These are phyloP conservation scores for Lindgomyces ingoldianus DNA, from an alignment of 495 filamentous ascomycete species.

Conservation along the genomic window DNA sequence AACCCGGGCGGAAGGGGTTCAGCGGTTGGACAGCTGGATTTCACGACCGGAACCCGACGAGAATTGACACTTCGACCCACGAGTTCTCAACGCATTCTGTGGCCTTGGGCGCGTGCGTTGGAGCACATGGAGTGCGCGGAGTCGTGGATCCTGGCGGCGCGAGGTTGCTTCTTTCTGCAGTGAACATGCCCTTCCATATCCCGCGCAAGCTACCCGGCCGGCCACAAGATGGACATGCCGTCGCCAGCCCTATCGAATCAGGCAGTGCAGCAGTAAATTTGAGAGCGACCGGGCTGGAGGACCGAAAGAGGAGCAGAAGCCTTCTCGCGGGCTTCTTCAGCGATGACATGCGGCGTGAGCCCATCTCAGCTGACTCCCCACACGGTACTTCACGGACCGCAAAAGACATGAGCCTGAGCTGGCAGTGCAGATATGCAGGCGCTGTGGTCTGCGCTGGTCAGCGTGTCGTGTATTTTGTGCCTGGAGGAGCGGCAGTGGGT, in stretches of 20 bases:
- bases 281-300: neutral
- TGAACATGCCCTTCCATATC: neutral
- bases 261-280: neutral
- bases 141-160: too few species aligned
- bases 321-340: neutral
- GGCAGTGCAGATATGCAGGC: too few species aligned
- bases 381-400: neutral
- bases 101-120: too few species aligned
- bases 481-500: neutral
- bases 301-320: neutral
- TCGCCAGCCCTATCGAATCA: constrained; percentile 28
- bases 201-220: neutral
- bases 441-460: neutral
- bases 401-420: too few species aligned
- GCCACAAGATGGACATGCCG: neutral
- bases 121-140: too few species aligned
- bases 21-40: too few species aligned
- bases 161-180: neutral
- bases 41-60: neutral
- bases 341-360: neutral
- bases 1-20: neutral
- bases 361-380: neutral
- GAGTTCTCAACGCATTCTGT: neutral
- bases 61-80: neutral
- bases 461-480: neutral